Conservation (phyloP, 306 rosid species). For the Ormosia semicastrata region DNA sequence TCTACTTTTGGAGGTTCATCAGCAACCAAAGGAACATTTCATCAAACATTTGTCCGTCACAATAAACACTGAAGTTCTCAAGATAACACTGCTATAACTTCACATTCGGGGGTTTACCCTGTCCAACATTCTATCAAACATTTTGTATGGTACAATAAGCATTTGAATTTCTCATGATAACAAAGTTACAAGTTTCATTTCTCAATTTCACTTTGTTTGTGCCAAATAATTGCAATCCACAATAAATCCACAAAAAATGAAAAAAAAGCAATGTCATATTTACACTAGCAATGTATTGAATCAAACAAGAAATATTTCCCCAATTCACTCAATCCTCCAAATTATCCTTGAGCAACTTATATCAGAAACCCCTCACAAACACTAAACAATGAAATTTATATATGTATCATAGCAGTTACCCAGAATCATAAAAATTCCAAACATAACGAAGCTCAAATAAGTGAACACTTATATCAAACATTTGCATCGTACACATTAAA, state of each 20-base stretch:
- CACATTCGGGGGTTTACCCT: background rate
- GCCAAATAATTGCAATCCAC: background rate
- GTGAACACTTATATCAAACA: background rate
- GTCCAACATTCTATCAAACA: conserved; percentile 12
- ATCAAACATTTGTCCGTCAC: conserved; percentile 27
- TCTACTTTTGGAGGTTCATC: background rate
- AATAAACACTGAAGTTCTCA: background rate
- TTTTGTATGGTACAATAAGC: background rate
- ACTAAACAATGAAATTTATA: background rate
- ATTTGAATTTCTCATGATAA: background rate
- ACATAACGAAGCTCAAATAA: background rate
- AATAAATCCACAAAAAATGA: too few species aligned
- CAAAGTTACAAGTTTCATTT: background rate
- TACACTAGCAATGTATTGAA: too few species aligned
- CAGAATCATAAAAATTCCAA: background rate
- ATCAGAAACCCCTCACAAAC: background rate
- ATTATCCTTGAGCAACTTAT: background rate
- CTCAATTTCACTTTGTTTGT: background rate
- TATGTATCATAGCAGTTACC: background rate
- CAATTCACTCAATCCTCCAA: background rate
- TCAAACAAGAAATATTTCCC: background rate
- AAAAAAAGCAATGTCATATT: too few species aligned
- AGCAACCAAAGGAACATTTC: conserved; percentile 22
- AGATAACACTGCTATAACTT: background rate
- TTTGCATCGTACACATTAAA: conserved; percentile 8